A percentile compares a stretch with the other conserved stretches of the same genome.
phyloP scores from a whole-genome alignment of 257 asterid species.

The Sherardia arvensis region DNA sequence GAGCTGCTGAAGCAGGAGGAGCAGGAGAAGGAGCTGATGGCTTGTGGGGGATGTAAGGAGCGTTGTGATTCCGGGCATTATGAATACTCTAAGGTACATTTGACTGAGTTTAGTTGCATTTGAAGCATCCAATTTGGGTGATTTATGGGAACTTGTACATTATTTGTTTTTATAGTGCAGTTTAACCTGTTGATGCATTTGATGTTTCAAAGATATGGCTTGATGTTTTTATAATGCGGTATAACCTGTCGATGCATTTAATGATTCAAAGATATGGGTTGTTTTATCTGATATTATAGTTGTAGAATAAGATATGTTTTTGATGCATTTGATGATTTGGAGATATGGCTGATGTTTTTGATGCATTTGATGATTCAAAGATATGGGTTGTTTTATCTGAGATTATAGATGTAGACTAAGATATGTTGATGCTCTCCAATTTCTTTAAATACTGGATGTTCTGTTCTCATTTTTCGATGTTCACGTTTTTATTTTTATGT shows the following conservation, averaged over 20 bases:
- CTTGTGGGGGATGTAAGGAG: constrained; percentile 67
- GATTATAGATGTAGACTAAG: background rate
- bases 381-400: background rate
- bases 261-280: background rate
- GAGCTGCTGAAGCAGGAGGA: constrained; percentile 46
- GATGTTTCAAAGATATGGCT: no score
- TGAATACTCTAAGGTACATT: constrained; percentile 44
- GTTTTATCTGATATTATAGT: background rate
- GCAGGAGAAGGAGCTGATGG: constrained; percentile 22
- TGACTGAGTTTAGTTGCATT: background rate
- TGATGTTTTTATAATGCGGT: no score
- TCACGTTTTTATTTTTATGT: background rate
- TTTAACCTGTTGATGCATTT: background rate
- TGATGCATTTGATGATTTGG: no score
- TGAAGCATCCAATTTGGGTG: background rate
- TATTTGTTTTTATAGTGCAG: background rate
- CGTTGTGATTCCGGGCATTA: constrained; percentile 39
- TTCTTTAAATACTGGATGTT: background rate
- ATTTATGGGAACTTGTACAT: background rate
- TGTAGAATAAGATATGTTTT: background rate
- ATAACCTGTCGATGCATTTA: no score
- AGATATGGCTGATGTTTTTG: no score
- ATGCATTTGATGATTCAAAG: background rate
- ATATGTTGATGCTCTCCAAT: background rate
- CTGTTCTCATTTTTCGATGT: background rate